phyloP scores from a whole-genome alignment of 176 grass and related monocot genomes.

The Neostapfia colusana region DNA sequence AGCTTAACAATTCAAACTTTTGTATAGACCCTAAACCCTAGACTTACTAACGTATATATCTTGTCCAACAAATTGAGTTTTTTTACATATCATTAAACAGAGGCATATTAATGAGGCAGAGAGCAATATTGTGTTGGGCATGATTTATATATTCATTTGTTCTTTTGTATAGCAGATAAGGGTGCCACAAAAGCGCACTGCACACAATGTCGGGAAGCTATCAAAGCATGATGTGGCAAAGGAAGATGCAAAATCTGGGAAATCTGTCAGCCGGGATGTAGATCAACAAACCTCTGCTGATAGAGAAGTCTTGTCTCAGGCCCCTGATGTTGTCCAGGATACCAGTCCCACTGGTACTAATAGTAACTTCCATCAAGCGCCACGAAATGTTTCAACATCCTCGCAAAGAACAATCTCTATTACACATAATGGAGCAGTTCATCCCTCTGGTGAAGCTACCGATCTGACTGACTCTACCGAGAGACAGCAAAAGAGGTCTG shows the following conservation, averaged over 20 bases:
- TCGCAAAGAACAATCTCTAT: slow-evolving; percentile 41
- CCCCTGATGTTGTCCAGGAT: slow-evolving; percentile 45
- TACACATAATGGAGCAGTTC: slow-evolving; percentile 42
- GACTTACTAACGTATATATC: neutral
- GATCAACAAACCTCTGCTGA: slow-evolving; percentile 56
- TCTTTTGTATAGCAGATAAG: slow-evolving; percentile 56
- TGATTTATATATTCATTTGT: slow-evolving; percentile 24
- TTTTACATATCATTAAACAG: slow-evolving; percentile 21
- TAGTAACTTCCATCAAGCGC: slow-evolving; percentile 37
- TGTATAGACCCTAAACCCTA: neutral
- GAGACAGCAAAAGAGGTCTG: slow-evolving; percentile 72
- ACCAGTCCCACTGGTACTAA: slow-evolving; percentile 34
- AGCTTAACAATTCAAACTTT: neutral
- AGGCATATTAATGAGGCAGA: slow-evolving; percentile 7
- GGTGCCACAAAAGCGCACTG: slow-evolving; percentile 57
- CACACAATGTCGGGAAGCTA: slow-evolving; percentile 58
- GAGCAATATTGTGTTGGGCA: slow-evolving; percentile 9
- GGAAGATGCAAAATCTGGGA: slow-evolving; percentile 76
- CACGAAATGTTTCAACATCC: slow-evolving; percentile 45
- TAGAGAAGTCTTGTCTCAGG: slow-evolving; percentile 51
- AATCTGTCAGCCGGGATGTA: slow-evolving; percentile 53
- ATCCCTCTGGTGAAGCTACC: slow-evolving; percentile 43
- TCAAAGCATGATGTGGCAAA: slow-evolving; percentile 64
- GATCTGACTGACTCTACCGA: slow-evolving; percentile 46
- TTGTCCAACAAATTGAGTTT: neutral